Conservation (phyloP, 176 grass and related monocot genomes). For the Puya raimondii region DNA sequence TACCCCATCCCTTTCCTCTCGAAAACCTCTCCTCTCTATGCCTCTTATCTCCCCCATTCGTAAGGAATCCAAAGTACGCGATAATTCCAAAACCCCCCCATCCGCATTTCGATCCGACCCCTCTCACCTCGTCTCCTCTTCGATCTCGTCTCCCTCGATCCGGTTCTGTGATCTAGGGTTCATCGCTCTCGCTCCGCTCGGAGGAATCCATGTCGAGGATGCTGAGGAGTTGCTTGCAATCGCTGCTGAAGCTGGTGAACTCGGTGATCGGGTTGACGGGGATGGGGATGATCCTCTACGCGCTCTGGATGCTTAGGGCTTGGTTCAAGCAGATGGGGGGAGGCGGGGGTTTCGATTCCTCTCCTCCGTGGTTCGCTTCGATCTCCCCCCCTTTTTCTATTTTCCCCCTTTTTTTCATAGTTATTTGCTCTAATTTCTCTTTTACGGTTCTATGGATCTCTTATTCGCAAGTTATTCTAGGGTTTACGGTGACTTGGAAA, state of each 20-base stretch:
- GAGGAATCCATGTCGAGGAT: constrained; percentile 29
- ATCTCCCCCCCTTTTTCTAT: neutral
- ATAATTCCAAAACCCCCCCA: no score
- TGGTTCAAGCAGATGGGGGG: constrained; percentile 45
- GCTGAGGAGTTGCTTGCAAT: constrained; percentile 59
- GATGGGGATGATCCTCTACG: constrained; percentile 92
- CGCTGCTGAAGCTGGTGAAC: constrained; percentile 80
- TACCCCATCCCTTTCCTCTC: no score
- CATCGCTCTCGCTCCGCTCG: neutral
- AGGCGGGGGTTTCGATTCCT: neutral
- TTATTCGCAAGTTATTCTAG: no score
- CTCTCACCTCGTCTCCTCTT: no score
- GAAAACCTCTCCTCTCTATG: no score
- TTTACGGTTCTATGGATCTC: neutral
- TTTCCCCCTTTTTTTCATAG: neutral
- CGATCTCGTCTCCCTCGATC: neutral
- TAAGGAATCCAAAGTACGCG: no score
- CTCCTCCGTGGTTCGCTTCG: constrained; percentile 53
- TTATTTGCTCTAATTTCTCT: neutral
- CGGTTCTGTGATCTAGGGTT: constrained; percentile 2
- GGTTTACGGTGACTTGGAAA: no score
- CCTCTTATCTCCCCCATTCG: no score
- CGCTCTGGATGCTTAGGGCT: constrained; percentile 85
- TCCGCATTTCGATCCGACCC: no score
- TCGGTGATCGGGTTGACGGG: constrained; percentile 76